A percentile compares a stretch with the other conserved stretches of the same genome.
These are phyloP conservation scores for Blastocystis sp. DNA, from an alignment of 352 stramenopile species.

Conservation along the genomic window DNA sequence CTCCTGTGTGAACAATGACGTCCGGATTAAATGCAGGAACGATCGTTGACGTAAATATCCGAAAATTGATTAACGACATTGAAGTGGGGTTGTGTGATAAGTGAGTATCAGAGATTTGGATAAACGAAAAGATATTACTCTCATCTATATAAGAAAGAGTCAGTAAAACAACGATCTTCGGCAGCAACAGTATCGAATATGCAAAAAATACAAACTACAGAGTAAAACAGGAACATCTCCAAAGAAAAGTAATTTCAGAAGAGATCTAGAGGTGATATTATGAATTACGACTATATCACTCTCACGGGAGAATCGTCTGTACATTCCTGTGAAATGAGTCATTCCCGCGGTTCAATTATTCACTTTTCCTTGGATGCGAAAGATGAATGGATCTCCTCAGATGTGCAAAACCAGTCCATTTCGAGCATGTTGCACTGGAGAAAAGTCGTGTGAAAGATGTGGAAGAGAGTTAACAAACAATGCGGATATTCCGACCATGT, in stretches of 20 bases:
- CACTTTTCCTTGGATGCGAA: no score
- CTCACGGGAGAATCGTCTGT: no score
- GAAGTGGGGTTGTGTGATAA: background rate
- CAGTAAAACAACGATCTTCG: background rate
- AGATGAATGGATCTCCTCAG: no score
- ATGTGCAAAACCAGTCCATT: no score
- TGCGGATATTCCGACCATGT: no score
- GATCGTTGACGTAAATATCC: constrained; percentile 26
- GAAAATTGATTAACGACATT: constrained; percentile 16
- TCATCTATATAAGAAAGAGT: constrained; percentile 28
- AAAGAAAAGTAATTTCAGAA: background rate
- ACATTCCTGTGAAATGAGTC: no score
- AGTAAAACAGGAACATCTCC: background rate
- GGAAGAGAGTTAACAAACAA: no score
- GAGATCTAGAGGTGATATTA: background rate
- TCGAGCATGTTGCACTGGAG: no score
- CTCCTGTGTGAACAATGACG: constrained; percentile 22
- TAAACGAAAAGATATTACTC: background rate
- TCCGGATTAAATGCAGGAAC: constrained; percentile 6
- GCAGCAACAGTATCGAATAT: background rate
- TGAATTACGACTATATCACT: background rate
- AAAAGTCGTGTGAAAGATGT: no score
- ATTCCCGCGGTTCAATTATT: no score
- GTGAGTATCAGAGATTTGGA: constrained; percentile 43
- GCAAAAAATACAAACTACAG: background rate